Base-by-base conservation (phyloP, 1,139 yeast species). In the Diutina siamensis region DNA sequence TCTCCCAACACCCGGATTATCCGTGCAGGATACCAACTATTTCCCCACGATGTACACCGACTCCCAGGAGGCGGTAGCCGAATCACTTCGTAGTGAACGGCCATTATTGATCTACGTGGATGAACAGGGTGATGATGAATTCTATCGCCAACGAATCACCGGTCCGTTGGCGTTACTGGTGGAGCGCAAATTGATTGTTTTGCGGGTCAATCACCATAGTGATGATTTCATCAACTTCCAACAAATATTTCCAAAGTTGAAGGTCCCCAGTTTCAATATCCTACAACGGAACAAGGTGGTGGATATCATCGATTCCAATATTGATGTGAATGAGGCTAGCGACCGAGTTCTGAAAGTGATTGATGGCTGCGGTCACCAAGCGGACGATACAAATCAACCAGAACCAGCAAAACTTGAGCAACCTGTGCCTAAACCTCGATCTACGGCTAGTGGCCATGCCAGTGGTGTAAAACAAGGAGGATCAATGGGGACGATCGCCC, bases 51-150 rank as follows among this genome's bases (percentile, higher is more conserved):
- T 38, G 42, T 38, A 38, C n/a, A 38, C 20, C 20, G 42, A 38
- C 21, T 38, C 42, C 19, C 42, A 38, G n/a, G 21, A n/a, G 20
- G 42, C 42, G 15, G 33, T 38, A 17, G 31, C 42, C 21, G 42
- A 38, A 27, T 38, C 42, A 20, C 42, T 38, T 15, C 32, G 10
- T 15, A n/a, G 31, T 10, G 31, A 17, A n/a, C 19, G 20, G 32
- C 19, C 42, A 20, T 25, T 38, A 18, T 27, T 38, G 4, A 25
- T 38, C 17, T 38, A 38, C 20, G 42, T 38, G 4, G 42, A 38
- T 15, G 10, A n/a, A 4, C 17, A 27, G 13, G 32, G 20, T 18
- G 10, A 15, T 8, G 17, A 25, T 12, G 10, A 12, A 10, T 38
- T 38, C 21, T 38, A 15, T n/a, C 19, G 17, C 19, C 19, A n/a